Percentiles rank a stretch among this genome's conserved stretches.
Evolutionary conservation across 2,329 filamentous ascomycete species (phyloP).

Genomic region (Pseudofabraea citricarpa): DNA sequence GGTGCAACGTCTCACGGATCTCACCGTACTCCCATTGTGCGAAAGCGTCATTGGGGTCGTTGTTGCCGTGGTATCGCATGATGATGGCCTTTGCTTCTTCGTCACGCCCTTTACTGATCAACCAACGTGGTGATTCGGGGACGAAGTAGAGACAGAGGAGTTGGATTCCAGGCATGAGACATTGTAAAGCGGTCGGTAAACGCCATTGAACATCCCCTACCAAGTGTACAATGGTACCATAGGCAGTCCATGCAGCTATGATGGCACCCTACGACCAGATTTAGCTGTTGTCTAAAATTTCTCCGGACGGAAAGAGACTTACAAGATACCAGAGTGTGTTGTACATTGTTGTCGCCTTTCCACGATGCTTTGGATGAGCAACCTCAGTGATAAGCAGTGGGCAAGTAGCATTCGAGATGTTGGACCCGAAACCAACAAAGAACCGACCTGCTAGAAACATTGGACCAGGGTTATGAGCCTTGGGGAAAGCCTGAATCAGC

Average conservation of each 20-base stretch:
- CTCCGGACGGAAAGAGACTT: too few species aligned
- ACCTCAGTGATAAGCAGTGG: conserved; percentile 32
- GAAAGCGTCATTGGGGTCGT: conserved; percentile 28
- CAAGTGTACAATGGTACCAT: conserved; percentile 10
- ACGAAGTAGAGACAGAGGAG: conserved; percentile 13
- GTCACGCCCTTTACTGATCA: conserved; percentile 11
- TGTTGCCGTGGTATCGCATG: conserved; percentile 31
- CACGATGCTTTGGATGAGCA: conserved; percentile 31
- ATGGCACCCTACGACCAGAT: conserved; percentile 30
- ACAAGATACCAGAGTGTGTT: conserved; percentile 34
- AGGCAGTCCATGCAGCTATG: conserved; percentile 15
- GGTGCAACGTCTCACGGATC: conserved; percentile 29
- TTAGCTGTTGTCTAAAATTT: too few species aligned
- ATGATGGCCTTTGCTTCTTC: conserved; percentile 24
- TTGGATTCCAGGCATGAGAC: conserved; percentile 12
- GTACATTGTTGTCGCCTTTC: conserved; percentile 30
- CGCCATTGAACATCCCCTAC: conserved; percentile 10
- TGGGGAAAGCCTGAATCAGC: conserved; percentile 29
- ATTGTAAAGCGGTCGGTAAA: conserved; percentile 12
- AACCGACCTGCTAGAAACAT: conserved; percentile 34
- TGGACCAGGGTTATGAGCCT: conserved; percentile 20
- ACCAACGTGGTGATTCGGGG: conserved; percentile 17
- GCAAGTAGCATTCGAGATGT: conserved; percentile 31
- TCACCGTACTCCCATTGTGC: conserved; percentile 34
- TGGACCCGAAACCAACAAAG: conserved; percentile 31